Evolutionary conservation across 2,329 filamentous ascomycete species (phyloP).

Genomic region (Xylariaceae sp.): DNA sequence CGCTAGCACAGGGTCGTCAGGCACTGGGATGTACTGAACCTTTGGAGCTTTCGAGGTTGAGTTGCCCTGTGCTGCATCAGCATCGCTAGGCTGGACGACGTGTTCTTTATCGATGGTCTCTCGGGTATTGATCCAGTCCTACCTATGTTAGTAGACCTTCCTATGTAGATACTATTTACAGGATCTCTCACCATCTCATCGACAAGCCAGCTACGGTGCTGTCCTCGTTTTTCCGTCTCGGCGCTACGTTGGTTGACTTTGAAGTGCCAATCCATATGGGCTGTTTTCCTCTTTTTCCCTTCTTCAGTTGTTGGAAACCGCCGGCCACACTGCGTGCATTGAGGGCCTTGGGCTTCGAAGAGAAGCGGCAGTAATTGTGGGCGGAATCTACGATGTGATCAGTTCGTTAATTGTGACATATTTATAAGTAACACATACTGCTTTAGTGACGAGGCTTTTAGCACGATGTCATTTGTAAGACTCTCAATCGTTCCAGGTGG

Average conservation of each 20-base stretch:
- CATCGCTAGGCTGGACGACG: constrained; percentile 44
- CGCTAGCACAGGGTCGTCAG: constrained; percentile 74
- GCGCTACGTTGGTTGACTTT: constrained; percentile 87
- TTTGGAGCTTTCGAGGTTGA: constrained; percentile 55
- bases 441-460: constrained; percentile 74
- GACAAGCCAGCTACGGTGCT: constrained; percentile 94
- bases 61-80: constrained; percentile 47
- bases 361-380: constrained; percentile 75
- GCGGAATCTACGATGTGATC: constrained; percentile 62
- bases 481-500: constrained; percentile 40
- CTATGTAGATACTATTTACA: constrained; percentile 2
- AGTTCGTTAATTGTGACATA: constrained; percentile 23
- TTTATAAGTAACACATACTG: constrained; percentile 57
- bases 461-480: constrained; percentile 57
- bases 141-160: constrained; percentile 36
- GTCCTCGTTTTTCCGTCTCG: constrained; percentile 83
- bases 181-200: constrained; percentile 73
- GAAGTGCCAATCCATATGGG: constrained; percentile 99
- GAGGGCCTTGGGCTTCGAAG: constrained; percentile 82
- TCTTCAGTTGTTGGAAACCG: constrained; percentile 80
- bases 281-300: constrained; percentile 83
- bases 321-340: constrained; percentile 89
- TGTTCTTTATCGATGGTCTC: constrained; percentile 76
- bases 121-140: constrained; percentile 90
- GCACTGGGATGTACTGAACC: constrained; percentile 80